A percentile compares a stretch with the other conserved stretches of the same genome.
phyloP scores from a whole-genome alignment of 306 rosid genomes.

The Trifolium subterraneum region DNA sequence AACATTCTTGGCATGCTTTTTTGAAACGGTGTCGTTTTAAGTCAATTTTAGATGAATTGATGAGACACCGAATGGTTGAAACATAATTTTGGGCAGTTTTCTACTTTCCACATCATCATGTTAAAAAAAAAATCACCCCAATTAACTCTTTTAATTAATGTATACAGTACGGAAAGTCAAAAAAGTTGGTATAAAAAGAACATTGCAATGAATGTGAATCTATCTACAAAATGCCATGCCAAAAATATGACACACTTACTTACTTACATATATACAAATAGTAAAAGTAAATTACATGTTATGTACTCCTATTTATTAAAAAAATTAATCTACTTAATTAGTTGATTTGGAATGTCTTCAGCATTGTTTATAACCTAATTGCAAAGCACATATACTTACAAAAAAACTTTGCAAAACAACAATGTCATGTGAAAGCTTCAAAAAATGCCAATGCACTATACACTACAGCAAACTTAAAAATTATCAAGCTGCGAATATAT shows the following conservation, averaged over 20 bases:
- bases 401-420: neutral
- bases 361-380: neutral
- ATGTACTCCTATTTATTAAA: neutral
- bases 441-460: neutral
- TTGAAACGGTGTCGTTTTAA: no score
- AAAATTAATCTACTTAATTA: neutral
- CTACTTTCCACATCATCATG: no score
- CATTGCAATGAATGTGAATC: neutral
- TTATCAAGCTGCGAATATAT: neutral
- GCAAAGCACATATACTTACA: neutral
- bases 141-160: neutral
- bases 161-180: constrained; percentile 13
- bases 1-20: no score
- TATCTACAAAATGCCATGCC: neutral
- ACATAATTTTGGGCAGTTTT: no score
- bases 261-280: neutral
- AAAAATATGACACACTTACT: neutral
- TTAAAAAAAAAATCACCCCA: neutral
- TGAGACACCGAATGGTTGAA: no score
- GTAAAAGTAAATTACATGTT: neutral
- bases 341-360: neutral
- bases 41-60: no score
- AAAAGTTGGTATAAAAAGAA: constrained; percentile 17
- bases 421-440: neutral
- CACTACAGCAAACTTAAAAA: neutral